These are phyloP conservation scores for Phytophthora tentaculata DNA, from an alignment of 352 stramenopile species.

Conservation along the genomic window DNA sequence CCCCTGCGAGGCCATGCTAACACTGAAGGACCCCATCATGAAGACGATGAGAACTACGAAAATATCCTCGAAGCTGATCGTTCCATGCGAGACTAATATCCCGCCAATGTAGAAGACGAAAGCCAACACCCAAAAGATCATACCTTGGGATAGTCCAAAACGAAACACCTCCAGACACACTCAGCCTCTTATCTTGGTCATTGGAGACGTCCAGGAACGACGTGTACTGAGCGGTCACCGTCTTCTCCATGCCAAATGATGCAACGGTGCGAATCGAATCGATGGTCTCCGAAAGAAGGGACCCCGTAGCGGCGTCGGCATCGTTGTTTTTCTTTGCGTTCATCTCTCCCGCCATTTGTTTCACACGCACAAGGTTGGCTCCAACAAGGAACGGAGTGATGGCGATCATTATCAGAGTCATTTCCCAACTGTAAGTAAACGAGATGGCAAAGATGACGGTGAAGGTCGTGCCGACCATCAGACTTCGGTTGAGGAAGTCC, in stretches of 20 bases:
- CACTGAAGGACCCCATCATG: background rate
- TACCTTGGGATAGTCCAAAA: background rate
- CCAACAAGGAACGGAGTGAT: background rate
- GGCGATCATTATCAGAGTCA: background rate
- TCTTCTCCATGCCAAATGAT: background rate
- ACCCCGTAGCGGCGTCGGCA: background rate
- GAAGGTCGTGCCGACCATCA: background rate
- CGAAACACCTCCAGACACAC: background rate
- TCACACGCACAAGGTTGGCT: background rate
- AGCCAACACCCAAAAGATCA: background rate
- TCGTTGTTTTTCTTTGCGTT: background rate
- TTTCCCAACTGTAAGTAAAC: background rate
- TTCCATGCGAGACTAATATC: background rate
- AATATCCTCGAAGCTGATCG: background rate
- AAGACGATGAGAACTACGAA: background rate
- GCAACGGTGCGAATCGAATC: background rate
- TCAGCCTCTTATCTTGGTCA: background rate
- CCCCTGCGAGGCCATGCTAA: background rate
- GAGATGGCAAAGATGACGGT: background rate
- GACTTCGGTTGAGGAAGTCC: background rate
- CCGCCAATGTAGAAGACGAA: constrained; percentile 1
- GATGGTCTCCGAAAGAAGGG: background rate
- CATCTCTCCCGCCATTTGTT: background rate
- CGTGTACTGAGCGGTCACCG: background rate
- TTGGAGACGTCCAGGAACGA: background rate